Base-by-base conservation (phyloP, 176 grass and related monocot genomes). In the Carex parvula region DNA sequence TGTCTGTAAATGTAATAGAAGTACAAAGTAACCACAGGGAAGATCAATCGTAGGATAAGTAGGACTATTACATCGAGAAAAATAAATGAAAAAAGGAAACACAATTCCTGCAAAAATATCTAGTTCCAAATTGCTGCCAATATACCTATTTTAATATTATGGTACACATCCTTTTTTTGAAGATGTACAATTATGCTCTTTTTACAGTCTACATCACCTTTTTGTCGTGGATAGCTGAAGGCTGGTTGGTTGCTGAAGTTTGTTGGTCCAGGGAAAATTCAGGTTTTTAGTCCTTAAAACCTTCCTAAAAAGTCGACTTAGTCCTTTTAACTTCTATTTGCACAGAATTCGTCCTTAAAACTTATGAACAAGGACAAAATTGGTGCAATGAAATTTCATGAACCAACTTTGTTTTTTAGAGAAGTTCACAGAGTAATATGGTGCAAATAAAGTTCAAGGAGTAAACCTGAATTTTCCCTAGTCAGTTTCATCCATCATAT, bases 1-100 rank as follows among this genome's bases (percentile, higher is more conserved):
- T 16, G 88, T 92, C 96, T 95, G 85, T 76, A 90, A 37, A 86
- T 35, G 54, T 82, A 69, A 79, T 29, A 17, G 50, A 11, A 41
- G 1, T 8, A 21, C 24, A 0, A 5, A 58, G 35, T 11, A 79
- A 70, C 24, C 48, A 77, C 55, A 77, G 4, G 6, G 14, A 55
- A 54, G 11, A 32, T 55, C 48, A 77, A 56, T 33, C 3, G 2
- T 50, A 77, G 24, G 6, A 29, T n/a, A 42, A 41, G 16, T 70
- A n/a, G 12, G 6, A 62, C 8, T 35, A 35, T n/a, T 42, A 70
- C 17, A 70, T 20, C 17, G 0, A 70, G 67, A 70, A 70, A 18
- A 70, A 70, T 70, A 70, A 70, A 18, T 41, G 2, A 32, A 41
- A 70, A 3, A 5, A 33, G 21, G 0, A 63, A 63, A 26, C n/a